Conservation (phyloP, 306 rosid species). For the Citrullus amarus region DNA sequence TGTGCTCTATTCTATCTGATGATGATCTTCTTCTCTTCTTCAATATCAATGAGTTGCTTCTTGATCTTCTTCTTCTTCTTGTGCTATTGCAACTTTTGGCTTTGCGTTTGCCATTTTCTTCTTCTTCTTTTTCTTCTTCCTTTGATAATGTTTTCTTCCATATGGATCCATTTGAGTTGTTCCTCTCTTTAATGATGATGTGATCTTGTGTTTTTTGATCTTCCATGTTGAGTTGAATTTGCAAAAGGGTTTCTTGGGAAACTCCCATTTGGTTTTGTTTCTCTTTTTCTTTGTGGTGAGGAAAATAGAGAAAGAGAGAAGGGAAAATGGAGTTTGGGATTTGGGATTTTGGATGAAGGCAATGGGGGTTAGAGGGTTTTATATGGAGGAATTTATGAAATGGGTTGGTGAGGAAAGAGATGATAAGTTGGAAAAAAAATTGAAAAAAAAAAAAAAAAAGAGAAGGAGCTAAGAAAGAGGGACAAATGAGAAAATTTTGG, state of each 20-base stretch:
- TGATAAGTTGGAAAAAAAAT: not conserved
- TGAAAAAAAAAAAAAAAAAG: not conserved
- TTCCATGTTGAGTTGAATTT: not conserved
- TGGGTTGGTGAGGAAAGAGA: not conserved
- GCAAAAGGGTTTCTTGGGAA: not conserved
- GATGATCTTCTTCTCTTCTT: conserved; percentile 3
- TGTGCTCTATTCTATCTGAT: conserved; percentile 27
- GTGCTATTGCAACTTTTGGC: conserved; percentile 10
- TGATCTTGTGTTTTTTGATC: not conserved
- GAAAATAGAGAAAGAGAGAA: not conserved
- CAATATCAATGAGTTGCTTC: conserved; percentile 6
- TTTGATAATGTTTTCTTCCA: not conserved
- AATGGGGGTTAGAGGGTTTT: not conserved
- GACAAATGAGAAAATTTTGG: no score
- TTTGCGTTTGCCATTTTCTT: not conserved
- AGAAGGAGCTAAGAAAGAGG: not conserved
- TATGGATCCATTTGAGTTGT: not conserved
- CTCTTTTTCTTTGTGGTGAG: not conserved
- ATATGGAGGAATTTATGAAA: not conserved
- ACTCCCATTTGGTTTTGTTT: not conserved
- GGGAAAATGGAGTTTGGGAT: not conserved
- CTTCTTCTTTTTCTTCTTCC: not conserved
- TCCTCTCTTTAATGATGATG: not conserved
- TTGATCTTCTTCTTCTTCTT: conserved; percentile 9
- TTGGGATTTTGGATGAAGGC: not conserved